Conservation (phyloP, 768 basidiomycete species). For the Hebeloma cylindrosporum region DNA sequence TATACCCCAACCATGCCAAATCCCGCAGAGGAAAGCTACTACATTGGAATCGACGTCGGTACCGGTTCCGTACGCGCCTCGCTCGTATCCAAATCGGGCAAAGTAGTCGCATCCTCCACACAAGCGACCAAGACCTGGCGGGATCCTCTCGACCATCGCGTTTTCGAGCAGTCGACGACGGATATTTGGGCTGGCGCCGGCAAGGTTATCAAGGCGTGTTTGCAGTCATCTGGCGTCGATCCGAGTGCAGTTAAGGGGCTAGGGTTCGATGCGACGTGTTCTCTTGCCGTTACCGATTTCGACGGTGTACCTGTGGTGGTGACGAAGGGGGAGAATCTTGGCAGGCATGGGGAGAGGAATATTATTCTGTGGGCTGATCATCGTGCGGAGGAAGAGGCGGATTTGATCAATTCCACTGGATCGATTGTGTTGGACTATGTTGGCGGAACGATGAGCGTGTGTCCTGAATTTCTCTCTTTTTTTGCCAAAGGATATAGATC, state of each 20-base stretch:
- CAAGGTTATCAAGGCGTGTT: constrained; percentile 58
- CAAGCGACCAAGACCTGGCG: constrained; percentile 86
- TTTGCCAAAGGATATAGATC: no score
- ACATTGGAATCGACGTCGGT: constrained; percentile 83
- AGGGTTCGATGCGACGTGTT: constrained; percentile 97
- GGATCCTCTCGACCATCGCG: constrained; percentile 78
- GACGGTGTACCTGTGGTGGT: constrained; percentile 75
- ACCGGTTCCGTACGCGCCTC: constrained; percentile 92
- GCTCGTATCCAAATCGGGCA: constrained; percentile 69
- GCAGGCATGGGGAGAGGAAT: constrained; percentile 72
- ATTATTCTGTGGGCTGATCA: constrained; percentile 97
- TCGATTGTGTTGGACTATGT: constrained; percentile 91
- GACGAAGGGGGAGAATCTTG: constrained; percentile 65
- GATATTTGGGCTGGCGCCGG: constrained; percentile 83
- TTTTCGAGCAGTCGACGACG: constrained; percentile 94
- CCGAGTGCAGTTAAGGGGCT: constrained; percentile 76
- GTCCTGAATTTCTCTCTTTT: constrained; percentile 21
- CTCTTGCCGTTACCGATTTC: constrained; percentile 80
- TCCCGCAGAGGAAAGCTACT: constrained; percentile 41
- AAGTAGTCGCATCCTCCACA: constrained; percentile 74
- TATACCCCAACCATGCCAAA: not conserved
- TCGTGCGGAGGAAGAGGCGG: constrained; percentile 89
- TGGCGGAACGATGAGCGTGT: constrained; percentile 92
- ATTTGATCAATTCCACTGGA: constrained; percentile 81
- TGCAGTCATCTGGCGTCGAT: constrained; percentile 54